Conservation (phyloP, 2,329 filamentous ascomycete species). For the Camptophora hylomeconis region DNA sequence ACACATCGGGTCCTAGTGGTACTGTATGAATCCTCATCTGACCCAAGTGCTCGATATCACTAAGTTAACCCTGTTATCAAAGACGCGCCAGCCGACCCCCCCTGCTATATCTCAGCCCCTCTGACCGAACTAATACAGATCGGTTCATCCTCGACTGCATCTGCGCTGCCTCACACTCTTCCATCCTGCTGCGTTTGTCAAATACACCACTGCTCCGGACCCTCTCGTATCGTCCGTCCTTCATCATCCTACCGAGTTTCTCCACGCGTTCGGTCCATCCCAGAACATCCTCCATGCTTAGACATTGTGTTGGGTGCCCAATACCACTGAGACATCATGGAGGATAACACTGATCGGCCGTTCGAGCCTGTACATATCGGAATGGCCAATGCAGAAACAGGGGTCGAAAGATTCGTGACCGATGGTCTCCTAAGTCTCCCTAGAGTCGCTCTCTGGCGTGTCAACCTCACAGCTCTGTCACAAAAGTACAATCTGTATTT, state of each 20-base stretch:
- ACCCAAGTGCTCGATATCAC: too few relatives aligned
- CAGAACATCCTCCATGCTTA: constrained; percentile 5
- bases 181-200: too few relatives aligned
- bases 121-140: too few relatives aligned
- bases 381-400: constrained; percentile 9
- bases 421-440: constrained; percentile 21
- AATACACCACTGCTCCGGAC: too few relatives aligned
- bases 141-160: too few relatives aligned
- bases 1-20: too few relatives aligned
- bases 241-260: background rate
- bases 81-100: too few relatives aligned
- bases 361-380: constrained; percentile 13
- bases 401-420: constrained; percentile 21
- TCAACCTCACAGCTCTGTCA: constrained; percentile 34
- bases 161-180: too few relatives aligned
- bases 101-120: too few relatives aligned
- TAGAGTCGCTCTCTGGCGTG: constrained; percentile 27
- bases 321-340: constrained; percentile 11
- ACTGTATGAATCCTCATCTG: too few relatives aligned
- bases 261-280: too few relatives aligned
- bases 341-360: constrained; percentile 9
- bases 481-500: constrained; percentile 35
- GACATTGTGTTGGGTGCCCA: constrained; percentile 5
- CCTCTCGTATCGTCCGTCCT: background rate
- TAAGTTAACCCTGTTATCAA: too few relatives aligned